Evolutionary conservation across 2,329 filamentous ascomycete species (phyloP).

Genomic region (Orbilia ellipsospora): DNA sequence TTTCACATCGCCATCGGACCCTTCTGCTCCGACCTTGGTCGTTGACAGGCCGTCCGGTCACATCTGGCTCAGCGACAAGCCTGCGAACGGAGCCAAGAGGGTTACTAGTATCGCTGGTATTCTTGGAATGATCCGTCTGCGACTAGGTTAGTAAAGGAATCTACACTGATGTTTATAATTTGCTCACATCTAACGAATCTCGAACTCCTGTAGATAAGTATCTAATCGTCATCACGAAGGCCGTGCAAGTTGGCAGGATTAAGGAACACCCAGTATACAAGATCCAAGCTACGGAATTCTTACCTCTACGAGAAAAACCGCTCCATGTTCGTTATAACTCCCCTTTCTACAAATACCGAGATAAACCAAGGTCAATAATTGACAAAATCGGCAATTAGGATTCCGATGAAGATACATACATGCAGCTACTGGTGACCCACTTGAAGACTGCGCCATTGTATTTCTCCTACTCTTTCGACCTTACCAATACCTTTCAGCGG

Average conservation of each 20-base stretch:
- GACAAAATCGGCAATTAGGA: constrained; percentile 79
- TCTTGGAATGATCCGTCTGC: constrained; percentile 89
- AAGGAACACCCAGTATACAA: constrained; percentile 98
- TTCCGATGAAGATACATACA: constrained; percentile 91
- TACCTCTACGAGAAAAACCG: constrained; percentile 82
- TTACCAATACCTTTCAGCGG: constrained; percentile 96
- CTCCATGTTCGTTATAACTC: constrained; percentile 57
- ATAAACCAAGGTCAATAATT: constrained; percentile 5
- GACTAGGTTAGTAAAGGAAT: constrained; percentile 74
- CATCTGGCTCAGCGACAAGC: constrained; percentile 82
- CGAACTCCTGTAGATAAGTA: constrained; percentile 77
- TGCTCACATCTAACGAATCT: constrained; percentile 36
- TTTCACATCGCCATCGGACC: constrained; percentile 94
- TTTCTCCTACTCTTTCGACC: constrained; percentile 96
- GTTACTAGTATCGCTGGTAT: constrained; percentile 96
- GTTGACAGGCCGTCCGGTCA: constrained; percentile 94
- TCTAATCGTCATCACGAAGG: constrained; percentile 94
- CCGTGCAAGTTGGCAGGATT: constrained; percentile 86
- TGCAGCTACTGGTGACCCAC: constrained; percentile 79
- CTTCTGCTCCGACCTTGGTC: constrained; percentile 85
- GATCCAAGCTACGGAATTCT: constrained; percentile 87
- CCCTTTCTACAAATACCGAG: neutral
- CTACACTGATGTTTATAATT: constrained; percentile 3
- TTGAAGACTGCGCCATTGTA: constrained; percentile 90
- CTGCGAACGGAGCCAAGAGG: constrained; percentile 78